These are phyloP conservation scores for Xylaria sp. DNA, from an alignment of 2,329 filamentous ascomycete genomes.

Conservation along the genomic window DNA sequence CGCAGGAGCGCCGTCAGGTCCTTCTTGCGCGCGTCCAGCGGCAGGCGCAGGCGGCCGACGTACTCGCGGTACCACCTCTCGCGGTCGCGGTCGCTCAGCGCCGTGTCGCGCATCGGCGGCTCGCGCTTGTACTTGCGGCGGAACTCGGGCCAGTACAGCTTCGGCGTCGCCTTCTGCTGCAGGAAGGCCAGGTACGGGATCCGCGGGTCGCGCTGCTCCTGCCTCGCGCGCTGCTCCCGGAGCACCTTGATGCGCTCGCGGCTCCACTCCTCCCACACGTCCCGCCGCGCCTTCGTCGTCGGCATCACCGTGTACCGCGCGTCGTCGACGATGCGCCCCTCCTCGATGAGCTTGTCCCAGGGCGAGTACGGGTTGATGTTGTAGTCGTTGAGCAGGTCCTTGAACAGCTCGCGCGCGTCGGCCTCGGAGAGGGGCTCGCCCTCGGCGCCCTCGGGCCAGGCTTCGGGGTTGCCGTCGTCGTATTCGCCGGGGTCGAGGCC, in stretches of 20 bases:
- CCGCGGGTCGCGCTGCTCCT: slow-evolving; percentile 80
- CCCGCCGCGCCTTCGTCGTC: slow-evolving; percentile 79
- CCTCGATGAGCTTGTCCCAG: slow-evolving; percentile 88
- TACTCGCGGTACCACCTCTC: slow-evolving; percentile 82
- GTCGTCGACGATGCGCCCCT: slow-evolving; percentile 81
- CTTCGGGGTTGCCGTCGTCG: slow-evolving; percentile 62
- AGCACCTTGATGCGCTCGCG: slow-evolving; percentile 73
- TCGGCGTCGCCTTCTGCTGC: slow-evolving; percentile 79
- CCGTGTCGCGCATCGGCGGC: slow-evolving; percentile 73
- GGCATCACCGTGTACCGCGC: slow-evolving; percentile 80
- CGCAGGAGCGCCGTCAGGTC: slow-evolving; percentile 70
- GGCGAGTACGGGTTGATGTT: slow-evolving; percentile 83
- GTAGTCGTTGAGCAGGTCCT: slow-evolving; percentile 82
- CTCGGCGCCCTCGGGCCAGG: slow-evolving; percentile 72
- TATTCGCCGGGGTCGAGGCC: slow-evolving; percentile 78
- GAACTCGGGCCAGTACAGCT: slow-evolving; percentile 97
- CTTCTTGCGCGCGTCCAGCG: slow-evolving; percentile 66
- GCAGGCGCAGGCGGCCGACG: slow-evolving; percentile 66
- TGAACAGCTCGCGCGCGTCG: slow-evolving; percentile 79
- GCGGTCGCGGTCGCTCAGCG: slow-evolving; percentile 72
- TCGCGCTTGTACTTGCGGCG: slow-evolving; percentile 88
- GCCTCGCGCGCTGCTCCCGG: slow-evolving; percentile 71
- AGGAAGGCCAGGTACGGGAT: slow-evolving; percentile 83
- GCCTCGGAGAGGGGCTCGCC: slow-evolving; percentile 72
- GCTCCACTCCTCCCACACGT: slow-evolving; percentile 84